Percentiles rank a stretch among this genome's conserved stretches.
These are phyloP conservation scores for Aspergillus texensis DNA, from an alignment of 2,329 filamentous ascomycete genomes.

Conservation along the genomic window DNA sequence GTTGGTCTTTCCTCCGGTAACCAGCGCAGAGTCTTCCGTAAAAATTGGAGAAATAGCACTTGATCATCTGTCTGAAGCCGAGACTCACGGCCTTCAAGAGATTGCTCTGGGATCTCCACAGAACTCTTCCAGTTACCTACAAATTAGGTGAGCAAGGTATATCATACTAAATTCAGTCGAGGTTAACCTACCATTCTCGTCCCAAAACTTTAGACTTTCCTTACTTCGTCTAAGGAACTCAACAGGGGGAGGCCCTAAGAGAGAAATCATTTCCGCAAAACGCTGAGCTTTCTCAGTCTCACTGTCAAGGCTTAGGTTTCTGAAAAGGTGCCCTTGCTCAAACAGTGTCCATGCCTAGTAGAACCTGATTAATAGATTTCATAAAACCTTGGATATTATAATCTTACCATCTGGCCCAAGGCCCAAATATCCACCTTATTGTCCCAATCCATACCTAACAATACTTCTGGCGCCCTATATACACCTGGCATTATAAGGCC, in stretches of 20 bases:
- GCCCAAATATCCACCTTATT: conserved; percentile 54
- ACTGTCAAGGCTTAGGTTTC: conserved; percentile 31
- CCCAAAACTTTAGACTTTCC: conserved; percentile 38
- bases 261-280: conserved; percentile 47
- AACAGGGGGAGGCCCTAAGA: conserved; percentile 45
- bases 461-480: conserved; percentile 40
- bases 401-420: conserved; percentile 47
- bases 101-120: conserved; percentile 26
- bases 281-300: conserved; percentile 40
- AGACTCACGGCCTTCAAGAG: conserved; percentile 28
- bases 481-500: conserved; percentile 22
- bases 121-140: conserved; percentile 30
- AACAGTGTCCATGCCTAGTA: conserved; percentile 45
- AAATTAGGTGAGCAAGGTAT: neutral
- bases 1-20: conserved; percentile 27
- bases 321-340: conserved; percentile 46
- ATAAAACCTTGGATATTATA: conserved; percentile 1
- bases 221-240: conserved; percentile 31
- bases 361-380: conserved; percentile 7
- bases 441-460: conserved; percentile 45
- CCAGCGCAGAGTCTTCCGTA: conserved; percentile 34
- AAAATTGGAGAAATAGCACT: conserved; percentile 27
- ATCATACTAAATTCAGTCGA: neutral
- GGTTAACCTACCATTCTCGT: conserved; percentile 31
- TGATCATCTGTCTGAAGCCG: conserved; percentile 26